Base-by-base conservation (phyloP, 1,284 basidiomycete species). In the Boletus semigastroideus region DNA sequence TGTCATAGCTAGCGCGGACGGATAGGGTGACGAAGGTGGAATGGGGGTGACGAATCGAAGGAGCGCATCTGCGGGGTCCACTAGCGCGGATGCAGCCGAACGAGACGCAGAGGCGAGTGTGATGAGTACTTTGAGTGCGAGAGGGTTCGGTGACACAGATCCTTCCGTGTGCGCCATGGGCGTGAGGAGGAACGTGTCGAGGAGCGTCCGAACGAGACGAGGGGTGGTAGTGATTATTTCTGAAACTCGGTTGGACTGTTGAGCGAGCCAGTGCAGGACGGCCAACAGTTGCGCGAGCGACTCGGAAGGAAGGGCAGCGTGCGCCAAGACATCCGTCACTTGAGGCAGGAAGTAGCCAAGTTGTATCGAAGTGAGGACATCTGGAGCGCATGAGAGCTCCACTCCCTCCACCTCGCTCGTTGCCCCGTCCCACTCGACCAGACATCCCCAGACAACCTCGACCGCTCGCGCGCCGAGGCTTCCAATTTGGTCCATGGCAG, bases 31-130 rank as follows among this genome's bases (percentile, higher is more conserved):
- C 8, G 77, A 67, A 1, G 78, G 67, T 0, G 87, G 85, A 9
- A 82, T 74, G 25, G 80, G 73, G 0, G 86, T 77, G 39, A 94
- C 67, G 64, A 92, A 96, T 30, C 90, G 85, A 40, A 97, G 75
- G 0, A 94, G 78, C 0, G 83, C 72, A 70, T 92, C 81, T 27
- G 82, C 73, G 48, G 78, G 66, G 52, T 80, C 78, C 48, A 77
- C 65, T 3, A 94, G 71, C 2, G 75, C 69, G 13, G 73, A 71
- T 0, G 94, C 93, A 54, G 83, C 86, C 0, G 74, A 62, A 22
- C 92, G 80, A 0, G 89, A 89, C 2, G 87, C 80, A 3, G 72
- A 69, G 0, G 85, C 82, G 25, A 92, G 74, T 1, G 78, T 79
- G 12, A 68, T 73, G 19, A 97, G 71, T 11, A 94, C 65, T 10